These are phyloP conservation scores for Termitomyces sp. DNA, from an alignment of 768 basidiomycete genomes.

Conservation along the genomic window DNA sequence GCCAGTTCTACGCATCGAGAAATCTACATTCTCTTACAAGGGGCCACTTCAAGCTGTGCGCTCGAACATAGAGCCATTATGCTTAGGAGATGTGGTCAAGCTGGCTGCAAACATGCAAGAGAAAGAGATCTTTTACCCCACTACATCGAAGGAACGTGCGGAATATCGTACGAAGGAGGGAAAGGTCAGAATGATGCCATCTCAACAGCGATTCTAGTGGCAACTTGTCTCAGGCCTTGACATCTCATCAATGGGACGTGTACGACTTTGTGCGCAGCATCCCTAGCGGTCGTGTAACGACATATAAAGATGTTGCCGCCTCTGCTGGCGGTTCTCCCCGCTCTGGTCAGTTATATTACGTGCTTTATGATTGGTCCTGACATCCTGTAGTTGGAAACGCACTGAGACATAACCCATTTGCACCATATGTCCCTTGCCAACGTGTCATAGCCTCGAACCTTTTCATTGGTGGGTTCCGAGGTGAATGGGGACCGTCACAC, in stretches of 20 bases:
- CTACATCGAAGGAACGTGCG: constrained; percentile 19
- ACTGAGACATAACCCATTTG: constrained; percentile 60
- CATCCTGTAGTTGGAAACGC: constrained; percentile 50
- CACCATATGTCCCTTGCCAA: constrained; percentile 65
- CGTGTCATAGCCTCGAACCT: constrained; percentile 58
- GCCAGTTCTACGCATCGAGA: constrained; percentile 16
- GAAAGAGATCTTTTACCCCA: constrained; percentile 18
- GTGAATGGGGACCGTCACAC: constrained; percentile 50
- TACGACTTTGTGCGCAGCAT: constrained; percentile 49
- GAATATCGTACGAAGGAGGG: constrained; percentile 27
- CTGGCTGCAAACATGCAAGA: not conserved
- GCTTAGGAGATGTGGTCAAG: not conserved
- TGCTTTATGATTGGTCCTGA: not conserved
- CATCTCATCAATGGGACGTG: constrained; percentile 53
- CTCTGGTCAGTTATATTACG: constrained; percentile 41
- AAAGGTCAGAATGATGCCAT: constrained; percentile 21
- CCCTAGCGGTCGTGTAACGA: constrained; percentile 47
- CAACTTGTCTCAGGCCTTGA: constrained; percentile 32
- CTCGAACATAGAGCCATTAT: not conserved
- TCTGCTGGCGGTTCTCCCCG: constrained; percentile 58
- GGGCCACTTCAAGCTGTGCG: not conserved
- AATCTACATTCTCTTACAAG: constrained; percentile 9
- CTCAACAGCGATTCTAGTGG: not conserved
- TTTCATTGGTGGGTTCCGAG: constrained; percentile 59
- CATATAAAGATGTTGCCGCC: constrained; percentile 48